Percentiles rank a stretch among this genome's conserved stretches.
These are phyloP conservation scores for Phytophthora podocarpi DNA, from an alignment of 352 stramenopile species.

Conservation along the genomic window DNA sequence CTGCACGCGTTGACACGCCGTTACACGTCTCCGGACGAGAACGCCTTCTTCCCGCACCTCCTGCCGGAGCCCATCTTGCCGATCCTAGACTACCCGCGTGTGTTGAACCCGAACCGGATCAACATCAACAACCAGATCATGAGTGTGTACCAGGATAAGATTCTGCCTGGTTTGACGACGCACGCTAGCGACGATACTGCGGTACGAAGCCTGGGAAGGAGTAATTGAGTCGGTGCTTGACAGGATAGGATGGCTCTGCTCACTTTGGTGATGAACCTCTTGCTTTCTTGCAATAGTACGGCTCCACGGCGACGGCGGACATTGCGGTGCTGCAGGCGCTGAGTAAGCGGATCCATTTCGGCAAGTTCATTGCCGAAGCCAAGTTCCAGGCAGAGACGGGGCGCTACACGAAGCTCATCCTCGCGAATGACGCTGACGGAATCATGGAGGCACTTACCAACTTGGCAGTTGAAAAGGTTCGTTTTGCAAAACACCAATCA, in stretches of 20 bases:
- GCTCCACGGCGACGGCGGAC: constrained; percentile 86
- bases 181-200: constrained; percentile 89
- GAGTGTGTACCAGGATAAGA: constrained; percentile 95
- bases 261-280: not conserved
- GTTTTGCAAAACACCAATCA: constrained; percentile 8
- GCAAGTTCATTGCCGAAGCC: constrained; percentile 98
- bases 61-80: constrained; percentile 93
- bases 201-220: too few relatives aligned
- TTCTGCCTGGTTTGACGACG: constrained; percentile 92
- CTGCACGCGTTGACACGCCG: constrained; percentile 93
- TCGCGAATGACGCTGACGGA: constrained; percentile 91
- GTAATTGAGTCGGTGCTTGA: too few relatives aligned
- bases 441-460: constrained; percentile 98
- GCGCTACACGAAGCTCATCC: constrained; percentile 93
- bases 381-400: constrained; percentile 95
- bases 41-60: constrained; percentile 96
- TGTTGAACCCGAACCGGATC: constrained; percentile 94
- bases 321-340: constrained; percentile 95
- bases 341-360: constrained; percentile 97
- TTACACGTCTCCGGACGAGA: constrained; percentile 99
- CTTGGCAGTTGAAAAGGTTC: constrained; percentile 90
- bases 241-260: not conserved
- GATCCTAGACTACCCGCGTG: constrained; percentile 91
- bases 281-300: constrained; percentile 50
- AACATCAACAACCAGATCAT: constrained; percentile 99